A percentile compares a stretch with the other conserved stretches of the same genome.
Evolutionary conservation across 2,329 filamentous ascomycete species (phyloP).

Genomic region (Fusarium sp.): DNA sequence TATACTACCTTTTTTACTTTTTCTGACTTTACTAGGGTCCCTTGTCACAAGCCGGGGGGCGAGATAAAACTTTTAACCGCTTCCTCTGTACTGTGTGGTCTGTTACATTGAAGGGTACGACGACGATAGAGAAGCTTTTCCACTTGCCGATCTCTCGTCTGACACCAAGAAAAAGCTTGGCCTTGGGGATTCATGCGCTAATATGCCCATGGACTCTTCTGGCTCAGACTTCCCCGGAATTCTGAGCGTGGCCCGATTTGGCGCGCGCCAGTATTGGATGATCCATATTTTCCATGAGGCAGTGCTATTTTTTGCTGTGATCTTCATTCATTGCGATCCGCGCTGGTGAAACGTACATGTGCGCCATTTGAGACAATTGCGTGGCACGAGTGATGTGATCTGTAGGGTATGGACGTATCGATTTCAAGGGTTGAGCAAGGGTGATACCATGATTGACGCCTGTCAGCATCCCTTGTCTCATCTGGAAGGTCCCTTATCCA

Average conservation of each 20-base stretch:
- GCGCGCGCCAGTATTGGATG: slow-evolving; percentile 16
- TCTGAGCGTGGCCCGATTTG: slow-evolving; percentile 1
- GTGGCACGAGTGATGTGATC: slow-evolving; percentile 24
- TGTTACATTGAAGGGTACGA: not conserved
- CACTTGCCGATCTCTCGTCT: slow-evolving; percentile 26
- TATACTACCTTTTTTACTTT: too few species aligned
- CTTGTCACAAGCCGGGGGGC: too few species aligned
- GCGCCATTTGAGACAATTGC: slow-evolving; percentile 32
- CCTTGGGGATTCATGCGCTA: slow-evolving; percentile 11
- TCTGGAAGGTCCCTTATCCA: slow-evolving; percentile 2
- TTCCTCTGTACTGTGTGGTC: slow-evolving; percentile 14
- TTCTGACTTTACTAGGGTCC: too few species aligned
- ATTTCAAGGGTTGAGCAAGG: slow-evolving; percentile 14
- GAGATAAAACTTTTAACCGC: too few species aligned
- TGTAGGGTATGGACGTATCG: slow-evolving; percentile 10
- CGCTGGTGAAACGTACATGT: slow-evolving; percentile 30
- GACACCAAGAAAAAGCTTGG: slow-evolving; percentile 28
- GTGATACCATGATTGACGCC: not conserved
- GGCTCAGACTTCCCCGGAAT: slow-evolving; percentile 24
- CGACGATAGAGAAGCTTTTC: slow-evolving; percentile 5
- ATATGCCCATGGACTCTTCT: not conserved
- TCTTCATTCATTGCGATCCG: slow-evolving; percentile 28
- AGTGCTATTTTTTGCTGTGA: not conserved
- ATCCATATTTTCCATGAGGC: slow-evolving; percentile 21
- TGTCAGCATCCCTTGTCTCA: slow-evolving; percentile 13